Percentiles rank a stretch among this genome's conserved stretches.
Conservation (phyloP, 73 alveolate species). For the Paramecium primaurelia region DNA sequence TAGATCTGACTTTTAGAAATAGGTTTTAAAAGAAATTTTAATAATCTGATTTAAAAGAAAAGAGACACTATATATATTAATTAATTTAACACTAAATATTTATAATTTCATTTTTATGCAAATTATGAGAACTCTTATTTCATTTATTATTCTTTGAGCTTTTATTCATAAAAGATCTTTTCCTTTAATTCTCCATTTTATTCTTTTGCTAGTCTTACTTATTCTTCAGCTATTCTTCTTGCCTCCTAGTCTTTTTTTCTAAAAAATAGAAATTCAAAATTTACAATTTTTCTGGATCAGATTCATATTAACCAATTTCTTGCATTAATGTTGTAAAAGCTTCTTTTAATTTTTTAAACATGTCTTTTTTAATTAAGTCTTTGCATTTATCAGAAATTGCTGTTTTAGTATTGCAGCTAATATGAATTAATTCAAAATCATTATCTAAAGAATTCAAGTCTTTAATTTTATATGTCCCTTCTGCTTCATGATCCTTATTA, state of each 20-base stretch:
- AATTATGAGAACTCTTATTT: slow-evolving; percentile 30
- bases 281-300: slow-evolving; percentile 48
- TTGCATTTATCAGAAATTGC: slow-evolving; percentile 28
- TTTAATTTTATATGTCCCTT: slow-evolving; percentile 33
- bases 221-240: slow-evolving; percentile 25
- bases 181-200: slow-evolving; percentile 25
- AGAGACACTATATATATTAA: too few species aligned
- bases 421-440: slow-evolving; percentile 25
- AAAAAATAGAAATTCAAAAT: not conserved
- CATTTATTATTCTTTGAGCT: slow-evolving; percentile 11
- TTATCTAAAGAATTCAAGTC: slow-evolving; percentile 38
- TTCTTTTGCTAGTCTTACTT: slow-evolving; percentile 4
- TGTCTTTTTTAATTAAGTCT: not conserved
- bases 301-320: slow-evolving; percentile 16
- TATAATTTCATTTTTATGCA: slow-evolving; percentile 14
- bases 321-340: not conserved
- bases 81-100: not conserved
- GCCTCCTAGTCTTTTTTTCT: slow-evolving; percentile 35
- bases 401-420: slow-evolving; percentile 1
- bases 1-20: too few species aligned
- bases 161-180: not conserved
- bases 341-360: not conserved
- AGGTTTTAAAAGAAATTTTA: too few species aligned
- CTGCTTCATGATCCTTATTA: slow-evolving; percentile 27
- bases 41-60: too few species aligned